These are phyloP conservation scores for Fraxinus cuspidata DNA, from an alignment of 257 asterid genomes.

Conservation along the genomic window DNA sequence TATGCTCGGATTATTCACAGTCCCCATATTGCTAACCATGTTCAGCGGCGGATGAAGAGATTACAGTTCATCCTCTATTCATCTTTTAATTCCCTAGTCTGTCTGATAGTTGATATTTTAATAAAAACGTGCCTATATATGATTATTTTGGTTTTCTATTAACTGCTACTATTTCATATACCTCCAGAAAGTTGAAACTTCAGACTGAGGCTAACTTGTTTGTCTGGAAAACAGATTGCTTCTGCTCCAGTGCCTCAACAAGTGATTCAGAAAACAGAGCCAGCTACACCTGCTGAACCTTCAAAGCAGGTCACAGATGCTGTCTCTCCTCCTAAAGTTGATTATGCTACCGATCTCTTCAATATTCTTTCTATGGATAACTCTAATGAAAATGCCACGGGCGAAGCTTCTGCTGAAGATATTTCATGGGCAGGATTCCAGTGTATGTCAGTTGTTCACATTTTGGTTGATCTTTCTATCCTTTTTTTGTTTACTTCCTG, in stretches of 20 bases:
- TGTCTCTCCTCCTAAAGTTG: slow-evolving; percentile 68
- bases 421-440: slow-evolving; percentile 92
- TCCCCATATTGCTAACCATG: background rate
- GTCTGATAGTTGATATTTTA: background rate
- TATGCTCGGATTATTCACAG: background rate
- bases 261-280: slow-evolving; percentile 57
- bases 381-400: slow-evolving; percentile 58
- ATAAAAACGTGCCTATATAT: background rate
- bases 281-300: slow-evolving; percentile 49
- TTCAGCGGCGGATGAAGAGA: slow-evolving; percentile 1
- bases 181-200: slow-evolving; percentile 14
- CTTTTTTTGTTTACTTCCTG: slow-evolving; percentile 14
- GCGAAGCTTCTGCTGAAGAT: slow-evolving; percentile 64
- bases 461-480: slow-evolving; percentile 9
- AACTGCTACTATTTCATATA: slow-evolving; percentile 1
- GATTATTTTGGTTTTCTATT: background rate
- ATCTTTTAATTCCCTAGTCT: slow-evolving; percentile 6
- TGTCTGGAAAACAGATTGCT: slow-evolving; percentile 55
- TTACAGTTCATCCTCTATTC: background rate
- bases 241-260: slow-evolving; percentile 55
- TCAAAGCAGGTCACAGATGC: slow-evolving; percentile 47
- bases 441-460: slow-evolving; percentile 50
- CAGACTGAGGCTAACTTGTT: slow-evolving; percentile 13
- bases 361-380: slow-evolving; percentile 79
- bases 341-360: slow-evolving; percentile 91